Conservation (phyloP, 192 early-diverging fungal species). For the Podochytrium sp. region DNA sequence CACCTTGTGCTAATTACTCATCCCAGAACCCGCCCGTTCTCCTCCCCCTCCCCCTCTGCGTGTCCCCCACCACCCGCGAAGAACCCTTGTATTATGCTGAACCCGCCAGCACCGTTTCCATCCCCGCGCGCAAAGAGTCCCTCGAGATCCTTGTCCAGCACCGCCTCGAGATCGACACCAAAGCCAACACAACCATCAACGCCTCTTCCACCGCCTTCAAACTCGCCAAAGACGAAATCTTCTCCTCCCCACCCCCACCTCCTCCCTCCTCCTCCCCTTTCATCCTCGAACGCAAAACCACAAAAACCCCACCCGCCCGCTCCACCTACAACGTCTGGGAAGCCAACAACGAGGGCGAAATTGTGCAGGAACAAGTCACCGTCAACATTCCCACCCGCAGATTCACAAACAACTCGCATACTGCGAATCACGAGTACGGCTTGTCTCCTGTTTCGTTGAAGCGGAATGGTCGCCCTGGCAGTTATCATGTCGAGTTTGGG, state of each 20-base stretch:
- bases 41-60: background rate
- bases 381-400: constrained; percentile 12
- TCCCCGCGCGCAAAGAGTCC: background rate
- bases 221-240: background rate
- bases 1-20: too few species aligned
- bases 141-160: background rate
- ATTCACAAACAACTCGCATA: background rate
- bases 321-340: constrained; percentile 24
- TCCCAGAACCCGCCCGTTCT: too few species aligned
- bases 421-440: background rate
- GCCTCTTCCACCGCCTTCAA: background rate
- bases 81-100: too few species aligned
- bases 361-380: constrained; percentile 12
- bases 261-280: background rate
- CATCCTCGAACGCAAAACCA: background rate
- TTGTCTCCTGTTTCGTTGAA: background rate
- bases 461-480: background rate
- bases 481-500: constrained; percentile 67
- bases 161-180: too few species aligned
- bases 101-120: background rate
- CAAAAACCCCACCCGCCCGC: background rate
- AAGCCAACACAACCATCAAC: too few species aligned
- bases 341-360: constrained; percentile 12
- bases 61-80: background rate
- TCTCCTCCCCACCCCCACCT: background rate